phyloP scores from a whole-genome alignment of 768 basidiomycete genomes.

The Udeniomyces megalosporus region DNA sequence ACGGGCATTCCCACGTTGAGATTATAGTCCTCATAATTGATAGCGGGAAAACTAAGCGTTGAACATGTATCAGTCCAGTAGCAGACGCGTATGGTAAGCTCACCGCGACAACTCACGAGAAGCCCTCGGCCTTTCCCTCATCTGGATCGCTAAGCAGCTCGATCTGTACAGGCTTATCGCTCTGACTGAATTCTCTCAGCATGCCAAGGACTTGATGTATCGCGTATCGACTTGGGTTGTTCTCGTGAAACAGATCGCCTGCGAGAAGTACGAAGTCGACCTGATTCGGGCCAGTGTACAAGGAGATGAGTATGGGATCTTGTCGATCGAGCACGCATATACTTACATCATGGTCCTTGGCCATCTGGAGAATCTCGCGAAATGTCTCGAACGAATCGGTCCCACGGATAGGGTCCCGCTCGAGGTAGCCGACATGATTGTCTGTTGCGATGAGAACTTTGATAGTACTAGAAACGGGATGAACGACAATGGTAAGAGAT shows the following conservation, averaged over 20 bases:
- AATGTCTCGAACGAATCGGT: conserved; percentile 94
- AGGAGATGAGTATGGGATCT: not conserved
- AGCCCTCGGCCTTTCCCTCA: conserved; percentile 72
- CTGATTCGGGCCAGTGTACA: conserved; percentile 30
- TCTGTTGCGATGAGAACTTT: conserved; percentile 80
- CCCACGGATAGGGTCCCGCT: conserved; percentile 83
- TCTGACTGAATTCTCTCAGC: conserved; percentile 75
- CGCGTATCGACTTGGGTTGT: conserved; percentile 78
- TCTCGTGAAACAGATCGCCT: conserved; percentile 96
- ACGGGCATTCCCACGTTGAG: conserved; percentile 90
- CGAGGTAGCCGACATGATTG: conserved; percentile 88
- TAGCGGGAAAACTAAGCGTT: conserved; percentile 68
- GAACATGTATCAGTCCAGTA: no score
- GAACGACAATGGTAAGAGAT: not conserved
- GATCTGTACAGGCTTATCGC: conserved; percentile 70
- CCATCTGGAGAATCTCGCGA: conserved; percentile 78
- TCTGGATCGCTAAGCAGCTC: conserved; percentile 84
- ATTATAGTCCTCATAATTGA: conserved; percentile 95
- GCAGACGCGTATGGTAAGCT: not conserved
- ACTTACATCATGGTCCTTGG: conserved; percentile 45
- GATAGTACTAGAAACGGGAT: conserved; percentile 24
- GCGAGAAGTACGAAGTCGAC: conserved; percentile 91
- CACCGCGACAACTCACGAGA: conserved; percentile 52
- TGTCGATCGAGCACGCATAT: not conserved
- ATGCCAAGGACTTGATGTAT: conserved; percentile 78